Evolutionary conservation across 345 rosid genomes (phyloP).

Genomic region (Cardamine resedifolia): DNA sequence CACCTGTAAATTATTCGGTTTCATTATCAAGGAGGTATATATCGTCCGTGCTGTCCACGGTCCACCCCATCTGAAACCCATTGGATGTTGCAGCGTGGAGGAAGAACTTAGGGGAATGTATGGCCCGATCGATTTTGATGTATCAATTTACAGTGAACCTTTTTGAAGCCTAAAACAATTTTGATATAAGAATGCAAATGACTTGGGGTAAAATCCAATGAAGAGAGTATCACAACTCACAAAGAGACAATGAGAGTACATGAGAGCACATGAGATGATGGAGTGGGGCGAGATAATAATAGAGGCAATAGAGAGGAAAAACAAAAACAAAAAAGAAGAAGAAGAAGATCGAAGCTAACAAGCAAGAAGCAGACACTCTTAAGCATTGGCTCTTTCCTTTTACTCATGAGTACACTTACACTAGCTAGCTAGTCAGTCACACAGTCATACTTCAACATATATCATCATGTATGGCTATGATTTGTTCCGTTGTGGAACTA

Average conservation of each 20-base stretch:
- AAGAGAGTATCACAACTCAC: slow-evolving; percentile 7
- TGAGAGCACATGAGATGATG: slow-evolving; percentile 32
- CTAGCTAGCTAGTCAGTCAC: slow-evolving; percentile 8
- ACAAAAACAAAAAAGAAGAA: neutral
- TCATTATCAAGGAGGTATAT: slow-evolving; percentile 7
- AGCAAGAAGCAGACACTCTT: slow-evolving; percentile 15
- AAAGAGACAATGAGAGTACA: slow-evolving; percentile 23
- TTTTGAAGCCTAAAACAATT: neutral
- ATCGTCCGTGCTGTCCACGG: slow-evolving; percentile 27
- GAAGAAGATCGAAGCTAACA: too few species aligned
- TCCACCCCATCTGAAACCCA: slow-evolving; percentile 5
- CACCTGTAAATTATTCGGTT: slow-evolving; percentile 10
- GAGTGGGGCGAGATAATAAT: slow-evolving; percentile 25
- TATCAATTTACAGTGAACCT: neutral
- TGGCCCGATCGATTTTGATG: slow-evolving; percentile 5
- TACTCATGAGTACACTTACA: neutral
- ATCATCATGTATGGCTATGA: neutral
- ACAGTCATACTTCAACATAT: neutral
- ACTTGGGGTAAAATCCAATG: slow-evolving; percentile 23
- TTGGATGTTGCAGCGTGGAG: neutral
- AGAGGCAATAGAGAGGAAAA: slow-evolving; percentile 1
- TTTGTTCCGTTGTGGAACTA: neutral
- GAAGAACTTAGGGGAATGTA: neutral
- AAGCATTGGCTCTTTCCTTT: slow-evolving; percentile 5
- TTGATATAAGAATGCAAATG: neutral